A percentile compares a stretch with the other conserved stretches of the same genome.
Conservation (phyloP, 2,329 filamentous ascomycete genomes). For the Claviceps maximensis region DNA sequence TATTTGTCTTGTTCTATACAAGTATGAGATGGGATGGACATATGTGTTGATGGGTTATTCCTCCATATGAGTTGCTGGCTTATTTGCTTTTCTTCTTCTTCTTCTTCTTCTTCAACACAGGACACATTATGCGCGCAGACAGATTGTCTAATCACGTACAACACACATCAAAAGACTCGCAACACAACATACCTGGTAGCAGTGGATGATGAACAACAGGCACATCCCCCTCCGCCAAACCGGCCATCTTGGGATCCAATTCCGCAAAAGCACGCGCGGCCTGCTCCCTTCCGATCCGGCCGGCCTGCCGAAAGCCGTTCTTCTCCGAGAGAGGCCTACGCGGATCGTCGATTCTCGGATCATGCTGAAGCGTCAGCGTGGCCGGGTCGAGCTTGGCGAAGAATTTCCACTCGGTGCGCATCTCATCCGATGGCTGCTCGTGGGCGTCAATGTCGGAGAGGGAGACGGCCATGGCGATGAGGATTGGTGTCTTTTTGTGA, state of each 20-base stretch:
- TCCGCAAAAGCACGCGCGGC: slow-evolving; percentile 16
- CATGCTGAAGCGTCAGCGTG: slow-evolving; percentile 34
- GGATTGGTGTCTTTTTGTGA: no score
- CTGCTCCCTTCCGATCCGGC: neutral
- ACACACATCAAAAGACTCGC: no score
- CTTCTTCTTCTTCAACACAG: no score
- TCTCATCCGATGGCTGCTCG: slow-evolving; percentile 57
- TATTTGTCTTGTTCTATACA: no score
- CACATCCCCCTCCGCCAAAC: slow-evolving; percentile 23
- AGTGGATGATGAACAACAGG: slow-evolving; percentile 50
- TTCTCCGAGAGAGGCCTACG: slow-evolving; percentile 22
- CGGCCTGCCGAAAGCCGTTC: slow-evolving; percentile 13
- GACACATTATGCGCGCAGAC: no score
- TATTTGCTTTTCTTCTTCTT: no score
- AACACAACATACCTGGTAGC: slow-evolving; percentile 47
- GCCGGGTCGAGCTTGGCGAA: slow-evolving; percentile 48
- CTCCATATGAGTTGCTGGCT: no score
- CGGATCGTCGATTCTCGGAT: slow-evolving; percentile 45
- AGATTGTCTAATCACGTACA: no score
- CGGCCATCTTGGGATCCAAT: slow-evolving; percentile 22
- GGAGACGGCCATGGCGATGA: slow-evolving; percentile 4
- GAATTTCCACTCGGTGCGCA: slow-evolving; percentile 62
- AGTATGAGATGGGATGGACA: no score
- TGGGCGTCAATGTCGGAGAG: slow-evolving; percentile 53
- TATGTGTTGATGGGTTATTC: no score